Percentiles rank a stretch among this genome's conserved stretches.
Conservation (phyloP, 169 alveolate genomes). For the Plasmodium knowlesi region DNA sequence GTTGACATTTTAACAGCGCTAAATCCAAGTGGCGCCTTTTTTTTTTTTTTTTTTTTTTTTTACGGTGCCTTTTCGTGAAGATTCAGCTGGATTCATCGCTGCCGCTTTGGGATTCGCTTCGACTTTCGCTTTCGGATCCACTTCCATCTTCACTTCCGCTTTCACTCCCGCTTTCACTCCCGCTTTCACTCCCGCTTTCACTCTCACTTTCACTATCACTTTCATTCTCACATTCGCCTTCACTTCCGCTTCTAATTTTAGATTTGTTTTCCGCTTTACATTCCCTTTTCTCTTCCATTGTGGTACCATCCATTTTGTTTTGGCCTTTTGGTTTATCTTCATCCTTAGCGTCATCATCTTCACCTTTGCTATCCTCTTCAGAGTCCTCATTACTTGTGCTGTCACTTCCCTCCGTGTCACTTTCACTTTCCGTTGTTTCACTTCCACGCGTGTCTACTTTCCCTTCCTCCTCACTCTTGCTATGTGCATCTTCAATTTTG, state of each 20-base stretch:
- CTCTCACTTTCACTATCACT: neutral
- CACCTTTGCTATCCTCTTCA: neutral
- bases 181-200: neutral
- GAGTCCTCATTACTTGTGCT: neutral
- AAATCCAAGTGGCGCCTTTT: neutral
- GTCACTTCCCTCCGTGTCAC: neutral
- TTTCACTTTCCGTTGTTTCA: neutral
- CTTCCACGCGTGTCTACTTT: neutral
- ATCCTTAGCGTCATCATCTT: neutral
- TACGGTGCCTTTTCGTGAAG: neutral
- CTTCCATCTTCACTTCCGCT: neutral
- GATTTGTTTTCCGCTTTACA: neutral
- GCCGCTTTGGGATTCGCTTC: conserved; percentile 4
- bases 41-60: neutral
- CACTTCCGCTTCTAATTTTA: neutral
- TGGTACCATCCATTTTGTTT: neutral
- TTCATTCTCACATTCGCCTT: neutral
- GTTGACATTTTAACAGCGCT: neutral
- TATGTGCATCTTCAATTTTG: neutral
- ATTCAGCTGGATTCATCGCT: neutral
- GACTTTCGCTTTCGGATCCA: neutral
- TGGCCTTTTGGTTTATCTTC: neutral
- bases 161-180: neutral
- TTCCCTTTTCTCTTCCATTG: neutral
- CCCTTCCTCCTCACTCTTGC: neutral